Percentiles rank a stretch among this genome's conserved stretches.
These are phyloP conservation scores for Anisodus acutangulus DNA, from an alignment of 257 asterid genomes.

Conservation along the genomic window DNA sequence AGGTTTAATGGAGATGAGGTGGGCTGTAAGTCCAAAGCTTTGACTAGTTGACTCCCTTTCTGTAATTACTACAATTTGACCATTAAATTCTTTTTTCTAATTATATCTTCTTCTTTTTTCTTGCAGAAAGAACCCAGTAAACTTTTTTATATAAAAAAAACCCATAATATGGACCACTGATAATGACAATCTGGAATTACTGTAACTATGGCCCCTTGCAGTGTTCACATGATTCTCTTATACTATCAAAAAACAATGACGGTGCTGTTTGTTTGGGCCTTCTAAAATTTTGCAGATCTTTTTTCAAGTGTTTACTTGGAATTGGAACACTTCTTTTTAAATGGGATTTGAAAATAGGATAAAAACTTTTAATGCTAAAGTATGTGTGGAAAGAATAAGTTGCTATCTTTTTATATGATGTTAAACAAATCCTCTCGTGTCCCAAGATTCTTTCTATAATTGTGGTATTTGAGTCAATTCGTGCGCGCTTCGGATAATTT, in stretches of 20 bases:
- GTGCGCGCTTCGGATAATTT: no score
- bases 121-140: neutral
- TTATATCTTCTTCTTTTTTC: neutral
- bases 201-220: neutral
- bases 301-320: no score
- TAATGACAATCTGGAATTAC: slow-evolving; percentile 8
- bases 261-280: neutral
- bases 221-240: slow-evolving; percentile 10
- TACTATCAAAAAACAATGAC: neutral
- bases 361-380: no score
- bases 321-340: no score
- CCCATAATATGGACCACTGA: neutral
- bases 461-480: no score
- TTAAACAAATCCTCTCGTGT: no score
- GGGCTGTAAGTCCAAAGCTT: slow-evolving; percentile 5
- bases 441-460: no score
- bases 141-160: neutral
- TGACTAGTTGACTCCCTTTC: slow-evolving; percentile 25
- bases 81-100: neutral
- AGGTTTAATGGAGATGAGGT: no score
- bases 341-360: no score
- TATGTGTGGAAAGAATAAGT: no score
- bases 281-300: neutral
- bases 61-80: neutral
- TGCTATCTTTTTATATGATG: no score